Percentiles rank a stretch among this genome's conserved stretches.
Conservation (phyloP, 2,329 filamentous ascomycete species). For the Clarireedia monteithiana region DNA sequence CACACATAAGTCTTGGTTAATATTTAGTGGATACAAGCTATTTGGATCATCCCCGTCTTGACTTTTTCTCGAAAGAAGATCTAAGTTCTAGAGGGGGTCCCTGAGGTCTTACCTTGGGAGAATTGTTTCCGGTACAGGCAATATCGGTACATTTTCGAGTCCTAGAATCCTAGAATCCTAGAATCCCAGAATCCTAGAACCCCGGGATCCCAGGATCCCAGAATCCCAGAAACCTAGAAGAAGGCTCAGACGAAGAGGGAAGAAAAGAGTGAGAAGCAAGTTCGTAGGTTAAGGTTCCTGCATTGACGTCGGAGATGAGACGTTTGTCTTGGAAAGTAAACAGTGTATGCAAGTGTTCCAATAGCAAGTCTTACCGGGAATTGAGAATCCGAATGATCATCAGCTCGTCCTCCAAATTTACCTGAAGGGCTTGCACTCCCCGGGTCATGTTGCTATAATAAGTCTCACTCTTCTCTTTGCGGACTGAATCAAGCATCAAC, state of each 20-base stretch:
- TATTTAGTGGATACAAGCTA: not conserved
- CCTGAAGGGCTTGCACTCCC: not conserved
- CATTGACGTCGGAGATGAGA: conserved; percentile 6
- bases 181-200: too few relatives aligned
- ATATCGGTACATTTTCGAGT: too few relatives aligned
- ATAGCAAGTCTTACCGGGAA: not conserved
- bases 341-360: not conserved
- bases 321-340: not conserved
- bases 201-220: too few relatives aligned
- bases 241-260: too few relatives aligned
- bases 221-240: too few relatives aligned
- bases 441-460: not conserved
- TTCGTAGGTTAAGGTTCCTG: not conserved
- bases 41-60: not conserved
- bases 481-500: not conserved
- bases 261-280: not conserved
- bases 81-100: too few relatives aligned
- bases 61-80: not conserved
- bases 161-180: too few relatives aligned
- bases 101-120: not conserved
- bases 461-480: not conserved
- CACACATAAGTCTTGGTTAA: not conserved
- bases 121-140: too few relatives aligned
- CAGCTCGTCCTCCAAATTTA: not conserved
- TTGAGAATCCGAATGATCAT: not conserved